phyloP scores from a whole-genome alignment of 2,329 filamentous ascomycete genomes.

The Penicillium crustosum region DNA sequence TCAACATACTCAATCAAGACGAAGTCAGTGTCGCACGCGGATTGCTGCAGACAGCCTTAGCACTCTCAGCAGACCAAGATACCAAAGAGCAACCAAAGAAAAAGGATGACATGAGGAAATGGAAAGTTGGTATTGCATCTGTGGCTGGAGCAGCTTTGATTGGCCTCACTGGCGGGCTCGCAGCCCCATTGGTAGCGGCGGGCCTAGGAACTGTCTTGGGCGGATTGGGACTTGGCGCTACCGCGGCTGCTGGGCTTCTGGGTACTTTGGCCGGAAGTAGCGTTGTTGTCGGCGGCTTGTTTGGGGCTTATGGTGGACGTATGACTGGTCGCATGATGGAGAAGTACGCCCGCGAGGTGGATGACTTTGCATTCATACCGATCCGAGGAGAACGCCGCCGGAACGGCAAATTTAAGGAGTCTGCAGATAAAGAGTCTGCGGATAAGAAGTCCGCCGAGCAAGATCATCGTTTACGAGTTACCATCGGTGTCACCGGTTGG shows the following conservation, averaged over 20 bases:
- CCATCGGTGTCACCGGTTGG: constrained; percentile 82
- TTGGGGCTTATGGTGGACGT: constrained; percentile 84
- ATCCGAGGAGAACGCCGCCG: constrained; percentile 55
- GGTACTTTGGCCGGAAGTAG: constrained; percentile 78
- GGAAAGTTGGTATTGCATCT: constrained; percentile 82
- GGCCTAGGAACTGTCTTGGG: constrained; percentile 78
- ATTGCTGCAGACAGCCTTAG: constrained; percentile 71
- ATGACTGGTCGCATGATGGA: constrained; percentile 88
- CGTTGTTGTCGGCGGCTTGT: constrained; percentile 77
- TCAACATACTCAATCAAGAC: constrained; percentile 64
- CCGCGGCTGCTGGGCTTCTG: constrained; percentile 73
- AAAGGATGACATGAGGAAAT: constrained; percentile 63
- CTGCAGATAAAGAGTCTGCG: constrained; percentile 46
- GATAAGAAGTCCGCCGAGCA: constrained; percentile 46
- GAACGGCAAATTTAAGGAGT: constrained; percentile 44
- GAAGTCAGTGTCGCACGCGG: constrained; percentile 74
- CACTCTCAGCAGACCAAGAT: constrained; percentile 75
- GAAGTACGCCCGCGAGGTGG: constrained; percentile 78
- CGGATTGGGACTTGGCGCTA: constrained; percentile 71
- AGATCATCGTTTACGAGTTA: constrained; percentile 72
- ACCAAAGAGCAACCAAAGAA: constrained; percentile 70
- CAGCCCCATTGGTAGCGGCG: constrained; percentile 72
- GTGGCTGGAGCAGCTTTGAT: constrained; percentile 86
- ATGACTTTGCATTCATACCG: constrained; percentile 84
- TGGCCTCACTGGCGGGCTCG: constrained; percentile 75